Percentiles rank a stretch among this genome's conserved stretches.
These are phyloP conservation scores for Arthrinium puccinioides DNA, from an alignment of 2,329 filamentous ascomycete species.

Conservation along the genomic window DNA sequence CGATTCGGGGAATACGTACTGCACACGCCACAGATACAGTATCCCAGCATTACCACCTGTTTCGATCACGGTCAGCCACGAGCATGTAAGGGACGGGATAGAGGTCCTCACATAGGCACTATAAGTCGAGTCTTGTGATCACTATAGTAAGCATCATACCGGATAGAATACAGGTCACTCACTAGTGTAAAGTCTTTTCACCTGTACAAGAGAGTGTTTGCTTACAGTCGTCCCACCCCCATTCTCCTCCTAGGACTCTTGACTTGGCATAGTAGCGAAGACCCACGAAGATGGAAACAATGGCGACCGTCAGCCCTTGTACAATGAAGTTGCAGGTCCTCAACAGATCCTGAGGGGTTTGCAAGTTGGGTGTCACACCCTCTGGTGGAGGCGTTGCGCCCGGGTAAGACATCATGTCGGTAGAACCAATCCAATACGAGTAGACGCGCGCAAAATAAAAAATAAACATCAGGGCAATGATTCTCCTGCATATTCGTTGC, in stretches of 20 bases:
- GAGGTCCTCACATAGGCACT: too few relatives aligned
- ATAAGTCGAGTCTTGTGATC: too few relatives aligned
- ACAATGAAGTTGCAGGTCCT: slow-evolving; percentile 18
- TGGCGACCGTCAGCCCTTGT: slow-evolving; percentile 18
- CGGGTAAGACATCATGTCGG: slow-evolving; percentile 5
- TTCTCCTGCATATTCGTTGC: too few relatives aligned
- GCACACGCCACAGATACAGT: slow-evolving; percentile 15
- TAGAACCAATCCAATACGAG: too few relatives aligned
- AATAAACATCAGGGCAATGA: too few relatives aligned
- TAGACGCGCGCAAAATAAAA: too few relatives aligned
- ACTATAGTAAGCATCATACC: too few relatives aligned
- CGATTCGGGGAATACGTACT: slow-evolving; percentile 9
- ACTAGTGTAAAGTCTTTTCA: too few relatives aligned
- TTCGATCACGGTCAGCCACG: too few relatives aligned
- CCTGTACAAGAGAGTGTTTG: background rate
- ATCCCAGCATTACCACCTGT: slow-evolving; percentile 20
- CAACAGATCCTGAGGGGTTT: slow-evolving; percentile 18
- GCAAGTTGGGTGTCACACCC: slow-evolving; percentile 16
- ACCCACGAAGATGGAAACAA: slow-evolving; percentile 17
- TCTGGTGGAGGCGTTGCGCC: slow-evolving; percentile 16
- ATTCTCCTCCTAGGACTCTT: slow-evolving; percentile 8
- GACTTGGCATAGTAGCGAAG: slow-evolving; percentile 18
- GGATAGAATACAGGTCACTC: too few relatives aligned
- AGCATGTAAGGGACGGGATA: too few relatives aligned
- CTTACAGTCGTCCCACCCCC: slow-evolving; percentile 21